Base-by-base conservation (phyloP, 164 flowering plant species). In the Platanus orientalis region DNA sequence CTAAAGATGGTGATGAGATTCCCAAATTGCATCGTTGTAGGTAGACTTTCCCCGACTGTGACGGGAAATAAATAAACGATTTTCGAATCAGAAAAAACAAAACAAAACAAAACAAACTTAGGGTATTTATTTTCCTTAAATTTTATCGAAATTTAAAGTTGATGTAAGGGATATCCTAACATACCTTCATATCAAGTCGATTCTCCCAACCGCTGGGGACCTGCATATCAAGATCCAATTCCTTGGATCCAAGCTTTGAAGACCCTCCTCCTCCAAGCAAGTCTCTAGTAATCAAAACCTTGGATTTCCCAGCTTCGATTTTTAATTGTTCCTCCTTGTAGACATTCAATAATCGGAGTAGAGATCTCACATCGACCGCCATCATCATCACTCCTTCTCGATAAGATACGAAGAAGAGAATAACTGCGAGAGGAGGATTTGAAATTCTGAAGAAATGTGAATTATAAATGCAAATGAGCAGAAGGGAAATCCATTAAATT, bases 191-290 rank as follows among this genome's bases (percentile, higher is more conserved):
- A 57, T 71, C 75, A 16, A 75, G 75, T 7, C 78, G 69, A 21
- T 75, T 71, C n/a, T 71, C 78, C 76, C 76, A 82, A 49, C 86
- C 86, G 47, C 52, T 64, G 5, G 86, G 84, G 23, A 82, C 98
- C 47, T 89, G 83, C 66, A 82, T 66, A 42, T 89, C 98, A 19
- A 92, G 89, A 84, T 89, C 95, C 58, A 92, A 68, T 63, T 92
- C 95, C 64, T 79, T 81, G 2, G 86, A 69, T 20, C 84, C 82
- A 61, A 63, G 57, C 50, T 29, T 48, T 3, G 60, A 54, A 52
- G 71, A 20, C 2, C 79, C 2, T 0, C 20, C 3, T 12, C 42
- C 74, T 13, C 92, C 92, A 20, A 90, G 89, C 48, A 92, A 68
- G 66, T 92, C 98, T 5, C 84, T 66, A 0, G 98, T 92, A 24